These are phyloP conservation scores for Mucor velutinosus DNA, from an alignment of 371 early-diverging fungal species.

Conservation along the genomic window DNA sequence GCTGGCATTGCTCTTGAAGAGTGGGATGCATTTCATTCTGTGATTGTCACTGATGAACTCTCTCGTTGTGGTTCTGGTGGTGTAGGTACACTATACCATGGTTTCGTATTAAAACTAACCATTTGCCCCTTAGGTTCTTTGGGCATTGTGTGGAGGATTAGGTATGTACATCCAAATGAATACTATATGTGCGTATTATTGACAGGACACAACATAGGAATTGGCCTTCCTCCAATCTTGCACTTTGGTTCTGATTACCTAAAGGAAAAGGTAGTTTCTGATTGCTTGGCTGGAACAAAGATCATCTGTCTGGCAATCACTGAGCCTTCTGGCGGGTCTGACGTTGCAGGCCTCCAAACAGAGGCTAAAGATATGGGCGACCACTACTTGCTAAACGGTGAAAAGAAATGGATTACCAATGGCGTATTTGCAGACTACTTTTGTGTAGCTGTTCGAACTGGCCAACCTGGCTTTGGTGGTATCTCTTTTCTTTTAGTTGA, in stretches of 20 bases:
- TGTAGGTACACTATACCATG: constrained; percentile 25
- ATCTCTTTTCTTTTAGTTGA: constrained; percentile 80
- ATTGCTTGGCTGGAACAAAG: constrained; percentile 73
- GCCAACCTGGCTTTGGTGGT: constrained; percentile 82
- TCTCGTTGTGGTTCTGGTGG: constrained; percentile 87
- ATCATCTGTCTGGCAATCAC: constrained; percentile 79
- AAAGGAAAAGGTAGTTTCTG: constrained; percentile 70
- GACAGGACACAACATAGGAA: constrained; percentile 9
- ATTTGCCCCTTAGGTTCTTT: constrained; percentile 45
- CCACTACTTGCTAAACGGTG: constrained; percentile 79
- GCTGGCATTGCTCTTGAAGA: constrained; percentile 58
- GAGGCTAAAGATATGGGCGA: constrained; percentile 77
- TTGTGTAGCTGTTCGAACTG: constrained; percentile 73
- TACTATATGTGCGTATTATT: no score
- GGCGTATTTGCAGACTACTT: constrained; percentile 85
- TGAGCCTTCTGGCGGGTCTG: constrained; percentile 74
- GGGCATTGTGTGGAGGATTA: constrained; percentile 81
- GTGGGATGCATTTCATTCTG: constrained; percentile 81
- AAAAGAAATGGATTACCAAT: constrained; percentile 90
- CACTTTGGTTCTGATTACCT: constrained; percentile 74
- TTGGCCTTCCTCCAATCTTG: constrained; percentile 79
- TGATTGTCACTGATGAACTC: constrained; percentile 79
- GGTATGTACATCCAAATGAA: constrained; percentile 19
- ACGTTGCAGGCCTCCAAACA: constrained; percentile 78
- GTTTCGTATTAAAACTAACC: background rate